A percentile compares a stretch with the other conserved stretches of the same genome.
These are phyloP conservation scores for Chaetomiaceae sp. DNA, from an alignment of 2,329 filamentous ascomycete genomes.

Conservation along the genomic window DNA sequence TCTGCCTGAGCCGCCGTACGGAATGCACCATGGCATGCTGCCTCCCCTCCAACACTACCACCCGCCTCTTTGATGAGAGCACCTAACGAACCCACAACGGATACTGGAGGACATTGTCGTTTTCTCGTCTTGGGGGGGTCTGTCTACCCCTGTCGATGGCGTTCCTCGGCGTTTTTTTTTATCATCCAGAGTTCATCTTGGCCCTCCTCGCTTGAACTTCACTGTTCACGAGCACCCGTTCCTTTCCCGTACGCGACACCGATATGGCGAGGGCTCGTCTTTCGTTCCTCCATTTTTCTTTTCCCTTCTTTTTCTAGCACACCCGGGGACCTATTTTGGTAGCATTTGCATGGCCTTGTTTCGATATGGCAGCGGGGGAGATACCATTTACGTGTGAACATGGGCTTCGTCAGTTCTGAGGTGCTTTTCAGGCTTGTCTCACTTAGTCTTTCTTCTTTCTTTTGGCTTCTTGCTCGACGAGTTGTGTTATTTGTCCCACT, in stretches of 20 bases:
- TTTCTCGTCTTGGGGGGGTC: neutral
- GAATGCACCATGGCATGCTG: neutral
- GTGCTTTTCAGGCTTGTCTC: slow-evolving; percentile 5
- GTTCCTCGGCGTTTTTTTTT: neutral
- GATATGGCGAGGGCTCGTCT: neutral
- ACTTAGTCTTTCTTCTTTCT: neutral
- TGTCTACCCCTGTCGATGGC: too few species aligned
- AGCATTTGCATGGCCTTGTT: slow-evolving; percentile 13
- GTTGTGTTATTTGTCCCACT: too few species aligned
- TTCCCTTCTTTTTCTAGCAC: neutral
- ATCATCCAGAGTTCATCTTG: too few species aligned
- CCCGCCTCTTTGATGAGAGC: neutral
- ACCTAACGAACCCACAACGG: neutral
- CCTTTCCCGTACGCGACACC: too few species aligned
- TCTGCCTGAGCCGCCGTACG: neutral
- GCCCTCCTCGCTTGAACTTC: too few species aligned
- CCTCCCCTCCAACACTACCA: slow-evolving; percentile 14
- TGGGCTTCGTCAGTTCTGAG: slow-evolving; percentile 1
- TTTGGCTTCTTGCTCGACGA: too few species aligned
- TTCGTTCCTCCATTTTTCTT: neutral
- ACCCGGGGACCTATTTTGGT: slow-evolving; percentile 5
- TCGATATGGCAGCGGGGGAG: slow-evolving; percentile 16
- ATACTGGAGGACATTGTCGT: neutral
- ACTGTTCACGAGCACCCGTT: too few species aligned
- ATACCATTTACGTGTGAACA: slow-evolving; percentile 20